Conservation (phyloP, 352 stramenopile species). For the Globisporangium yorkense region DNA sequence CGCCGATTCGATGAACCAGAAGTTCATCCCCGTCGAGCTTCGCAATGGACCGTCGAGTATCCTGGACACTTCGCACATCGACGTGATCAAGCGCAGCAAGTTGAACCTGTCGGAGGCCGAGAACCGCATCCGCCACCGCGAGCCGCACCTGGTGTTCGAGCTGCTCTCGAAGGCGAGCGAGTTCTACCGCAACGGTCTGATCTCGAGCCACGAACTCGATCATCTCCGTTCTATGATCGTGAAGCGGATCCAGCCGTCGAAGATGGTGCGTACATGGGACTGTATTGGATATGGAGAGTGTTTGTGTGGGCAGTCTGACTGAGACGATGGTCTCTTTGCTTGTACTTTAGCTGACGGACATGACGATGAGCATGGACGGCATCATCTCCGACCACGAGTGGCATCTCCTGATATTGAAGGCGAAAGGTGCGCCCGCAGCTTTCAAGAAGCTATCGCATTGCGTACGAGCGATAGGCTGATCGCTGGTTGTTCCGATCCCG, state of each 20-base stretch:
- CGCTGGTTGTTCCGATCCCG: background rate
- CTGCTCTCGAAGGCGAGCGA: conserved; percentile 77
- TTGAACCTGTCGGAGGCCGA: conserved; percentile 73
- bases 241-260: conserved; percentile 72
- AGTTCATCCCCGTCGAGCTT: conserved; percentile 67
- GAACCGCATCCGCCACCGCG: conserved; percentile 76
- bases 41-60: conserved; percentile 50
- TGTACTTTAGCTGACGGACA: conserved; percentile 56
- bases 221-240: conserved; percentile 71
- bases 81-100: conserved; percentile 80
- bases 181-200: conserved; percentile 77
- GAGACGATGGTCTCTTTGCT: background rate
- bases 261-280: conserved; percentile 45
- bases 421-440: conserved; percentile 39
- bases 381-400: conserved; percentile 87
- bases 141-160: conserved; percentile 80
- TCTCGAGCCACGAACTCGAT: conserved; percentile 78
- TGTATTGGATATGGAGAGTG: background rate
- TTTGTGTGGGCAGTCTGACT: background rate
- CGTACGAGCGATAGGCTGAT: background rate
- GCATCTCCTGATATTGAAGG: conserved; percentile 77
- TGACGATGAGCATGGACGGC: conserved; percentile 79
- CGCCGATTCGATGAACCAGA: conserved; percentile 78
- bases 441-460: background rate
- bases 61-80: conserved; percentile 67